phyloP scores from a whole-genome alignment of 805 yeast genomes.

The Yarrowia sp. region DNA sequence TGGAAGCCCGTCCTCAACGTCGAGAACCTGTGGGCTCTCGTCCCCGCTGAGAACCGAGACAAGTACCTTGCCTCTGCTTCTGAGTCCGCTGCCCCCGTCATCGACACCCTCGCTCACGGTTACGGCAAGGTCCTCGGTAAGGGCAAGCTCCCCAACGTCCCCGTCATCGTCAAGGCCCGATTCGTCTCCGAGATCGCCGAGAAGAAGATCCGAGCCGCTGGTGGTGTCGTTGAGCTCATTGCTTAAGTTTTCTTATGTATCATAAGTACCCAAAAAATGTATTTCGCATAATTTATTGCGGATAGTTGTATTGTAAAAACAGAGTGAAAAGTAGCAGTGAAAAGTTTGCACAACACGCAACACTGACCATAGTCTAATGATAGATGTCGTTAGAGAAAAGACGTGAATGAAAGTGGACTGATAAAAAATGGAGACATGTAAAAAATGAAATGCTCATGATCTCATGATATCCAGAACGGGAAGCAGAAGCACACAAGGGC shows the following conservation, averaged over 20 bases:
- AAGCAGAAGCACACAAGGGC: no score
- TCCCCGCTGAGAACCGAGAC: conserved; percentile 91
- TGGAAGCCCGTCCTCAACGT: conserved; percentile 98
- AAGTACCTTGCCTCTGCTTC: conserved; percentile 83
- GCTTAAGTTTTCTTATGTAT: conserved; percentile 57
- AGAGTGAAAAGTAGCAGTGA: no score
- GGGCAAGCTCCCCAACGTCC: conserved; percentile 97
- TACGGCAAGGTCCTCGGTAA: conserved; percentile 99
- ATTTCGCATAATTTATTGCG: conserved; percentile 26
- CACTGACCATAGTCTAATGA: no score
- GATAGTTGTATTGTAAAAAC: background rate
- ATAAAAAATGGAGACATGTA: no score
- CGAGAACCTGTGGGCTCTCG: conserved; percentile 97
- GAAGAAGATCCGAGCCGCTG: conserved; percentile 99
- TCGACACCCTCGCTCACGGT: conserved; percentile 98
- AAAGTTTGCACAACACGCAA: no score
- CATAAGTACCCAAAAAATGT: conserved; percentile 24
- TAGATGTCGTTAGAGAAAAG: background rate
- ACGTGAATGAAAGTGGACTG: no score
- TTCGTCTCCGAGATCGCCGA: conserved; percentile 98
- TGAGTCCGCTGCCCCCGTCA: conserved; percentile 93
- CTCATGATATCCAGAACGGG: no score
- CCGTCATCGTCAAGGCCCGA: conserved; percentile 99
- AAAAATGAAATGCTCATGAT: no score
- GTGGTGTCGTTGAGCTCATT: conserved; percentile 99